Base-by-base conservation (phyloP, 2,329 filamentous ascomycete genomes). In the Trichoderma sp. region DNA sequence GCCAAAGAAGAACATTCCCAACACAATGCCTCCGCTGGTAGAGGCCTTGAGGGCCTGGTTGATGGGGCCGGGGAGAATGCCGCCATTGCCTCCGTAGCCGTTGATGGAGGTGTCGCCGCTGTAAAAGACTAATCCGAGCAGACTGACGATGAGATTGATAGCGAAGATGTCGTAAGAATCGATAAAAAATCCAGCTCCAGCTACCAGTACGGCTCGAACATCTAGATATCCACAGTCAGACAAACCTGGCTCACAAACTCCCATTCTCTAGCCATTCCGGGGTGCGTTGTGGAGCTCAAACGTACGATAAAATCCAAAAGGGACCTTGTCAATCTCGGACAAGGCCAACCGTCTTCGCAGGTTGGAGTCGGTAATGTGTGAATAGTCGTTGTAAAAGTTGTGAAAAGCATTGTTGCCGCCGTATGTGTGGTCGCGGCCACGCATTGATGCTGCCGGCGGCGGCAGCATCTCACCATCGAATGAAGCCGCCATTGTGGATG, bases 131-230 rank as follows among this genome's bases (percentile, higher is more conserved):
- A 94, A 85, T 56, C 92, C 92, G 16, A 95, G 81, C 77, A 94
- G 87, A 57, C 85, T 86, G 1, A 89, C 91, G 60, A 92, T 86
- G 59, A 94, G 83, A 77, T 91, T 92, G 78, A 94, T 92, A 75
- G 92, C 91, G 78, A 96, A 96, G 74, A 94, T 92, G 73, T 88
- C 89, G 81, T 95, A 95, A 14, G 91, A 90, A 78, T 94, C 92
- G 58, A 92, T 90, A 77, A 95, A 93, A 83, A 96, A 95, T 63
- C 92, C 92, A 70, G 93, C 89, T 60, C 92, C 92, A 31, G 92
- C 92, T 3, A 95, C 92, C 7, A 92, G 79, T 3, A 93, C 85
- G 67, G 91, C 90, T 58, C 92, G 88, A 31, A 94, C 84, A 80
- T 94, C 81, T 83, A 56, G 19, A 29, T 19, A 37, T n/a, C 61